Evolutionary conservation across 1,284 basidiomycete species (phyloP), one percentile per base, ranked within the genome.

Genomic region (Ceratobasidium sp.): DNA sequence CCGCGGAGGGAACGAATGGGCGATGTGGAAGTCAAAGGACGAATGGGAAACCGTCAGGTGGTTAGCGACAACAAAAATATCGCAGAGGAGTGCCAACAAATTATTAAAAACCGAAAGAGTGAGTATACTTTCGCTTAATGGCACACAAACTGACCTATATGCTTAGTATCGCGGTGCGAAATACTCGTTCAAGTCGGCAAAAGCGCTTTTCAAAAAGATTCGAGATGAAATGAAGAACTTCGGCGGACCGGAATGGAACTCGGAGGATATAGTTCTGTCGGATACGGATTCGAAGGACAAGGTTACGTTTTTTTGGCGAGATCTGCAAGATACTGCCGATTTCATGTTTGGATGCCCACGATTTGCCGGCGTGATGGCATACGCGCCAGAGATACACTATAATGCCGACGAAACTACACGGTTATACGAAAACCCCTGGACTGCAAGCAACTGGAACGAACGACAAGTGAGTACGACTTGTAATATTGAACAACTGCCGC

Each of bases 361-460:
- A 44, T 68, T 68, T 68, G 66, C 66, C 18, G 66, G 66, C 66
- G 23, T 49, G 28, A 49, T 68, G 44, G 40, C 66, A n/a, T 68
- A n/a, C n/a, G 66, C 44, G 7, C 66, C 66, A 26, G 66, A 68
- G 44, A 12, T 49, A n/a, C 26, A 33, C 28, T 68, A 68, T 28
- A 44, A 68, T n/a, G 66, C 7, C 42, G 66, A 68, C 18, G 66
- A 53, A 6, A 28, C 40, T n/a, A 23, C 42, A 23, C 18, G 66
- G n/a, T 6, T 68, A 28, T 51, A 23, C 44, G 42, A 18, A 18
- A 53, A 68, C 13, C 66, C 46, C 42, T 68, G 66, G 44, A 46
- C 42, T 13, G 66, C 44, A 6, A 44, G 49, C 23, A 23, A 26
- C 23, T 68, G 66, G 66, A 46, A 68, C 46, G 44, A 53, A 18